Evolutionary conservation across 306 rosid genomes (phyloP), one percentile per base, ranked within the genome.

Genomic region (Cucurbita ficifolia): DNA sequence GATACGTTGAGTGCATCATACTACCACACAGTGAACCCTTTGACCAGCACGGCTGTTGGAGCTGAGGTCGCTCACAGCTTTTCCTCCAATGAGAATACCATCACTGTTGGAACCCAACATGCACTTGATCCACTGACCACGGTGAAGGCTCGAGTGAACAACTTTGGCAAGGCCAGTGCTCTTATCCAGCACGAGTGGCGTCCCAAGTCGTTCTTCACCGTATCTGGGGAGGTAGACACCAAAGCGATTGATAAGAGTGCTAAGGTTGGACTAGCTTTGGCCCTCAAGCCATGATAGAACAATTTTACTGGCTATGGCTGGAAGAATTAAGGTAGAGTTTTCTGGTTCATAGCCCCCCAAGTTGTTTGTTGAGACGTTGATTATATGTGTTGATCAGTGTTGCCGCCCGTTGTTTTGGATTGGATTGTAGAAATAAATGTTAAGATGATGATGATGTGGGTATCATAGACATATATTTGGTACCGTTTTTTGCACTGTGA

Each of bases 111-210:
- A 40, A 78, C 87, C 73, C 96, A 88, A 79, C 98, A 92, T 19
- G 83, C 96, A 4, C 67, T 89, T 19, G 98, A 92, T 70, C 89
- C 90, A 6, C 80, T 88, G 82, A 92, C 98, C 78, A 68, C 89
- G 0, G 70, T 82, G 62, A 92, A 92, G 78, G 91, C 88, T 33
- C 88, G 96, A 0, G 81, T 87, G 68, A 92, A 89, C 90, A 86
- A 92, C 80, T 42, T 49, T 1, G 98, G 98, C 69, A 85, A 76
- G 82, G 92, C 82, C 35, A 89, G 56, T 9, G 96, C 96, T 49
- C 96, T 92, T 52, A 82, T 92, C 81, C 98, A 89, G 91, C 96
- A 92, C 0, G 92, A 92, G 83, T 92, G 98, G 98, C 98, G 98
- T 21, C 92, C 98, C 58, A 92, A 81, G 17, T 92, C 98, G 14